A percentile compares a stretch with the other conserved stretches of the same genome.
Evolutionary conservation across 169 alveolate species (phyloP).

Genomic region (Plasmodium knowlesi): DNA sequence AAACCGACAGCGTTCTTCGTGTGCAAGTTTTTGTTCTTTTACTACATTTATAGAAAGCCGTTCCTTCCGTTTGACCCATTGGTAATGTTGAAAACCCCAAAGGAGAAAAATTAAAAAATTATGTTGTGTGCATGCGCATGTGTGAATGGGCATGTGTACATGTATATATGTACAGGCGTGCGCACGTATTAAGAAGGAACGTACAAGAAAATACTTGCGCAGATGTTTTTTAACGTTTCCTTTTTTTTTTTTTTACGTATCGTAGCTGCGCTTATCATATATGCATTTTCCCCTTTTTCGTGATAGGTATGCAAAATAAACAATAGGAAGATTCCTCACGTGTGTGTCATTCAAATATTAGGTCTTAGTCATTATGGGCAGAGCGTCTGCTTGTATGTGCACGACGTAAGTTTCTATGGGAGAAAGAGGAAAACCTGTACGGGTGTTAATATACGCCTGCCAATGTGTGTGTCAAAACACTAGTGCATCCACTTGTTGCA

Average conservation of each 20-base stretch:
- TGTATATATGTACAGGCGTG: background rate
- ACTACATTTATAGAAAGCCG: conserved; percentile 50
- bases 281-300: background rate
- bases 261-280: background rate
- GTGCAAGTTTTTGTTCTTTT: conserved; percentile 69
- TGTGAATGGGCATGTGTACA: background rate
- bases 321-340: conserved; percentile 35
- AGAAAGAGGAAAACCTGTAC: background rate
- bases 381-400: conserved; percentile 66
- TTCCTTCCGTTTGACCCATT: conserved; percentile 39
- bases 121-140: background rate
- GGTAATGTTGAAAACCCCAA: conserved; percentile 15
- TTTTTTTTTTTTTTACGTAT: background rate
- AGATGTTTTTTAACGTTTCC: background rate
- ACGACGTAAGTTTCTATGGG: conserved; percentile 27
- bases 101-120: conserved; percentile 5
- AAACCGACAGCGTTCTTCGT: conserved; percentile 47
- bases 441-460: background rate
- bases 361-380: conserved; percentile 56
- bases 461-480: background rate
- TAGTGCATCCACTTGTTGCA: background rate
- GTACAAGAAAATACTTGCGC: background rate
- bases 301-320: conserved; percentile 40
- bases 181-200: background rate
- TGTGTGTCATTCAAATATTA: conserved; percentile 53